These are phyloP conservation scores for Talaromyces ruber DNA, from an alignment of 495 filamentous ascomycete genomes.

Conservation along the genomic window DNA sequence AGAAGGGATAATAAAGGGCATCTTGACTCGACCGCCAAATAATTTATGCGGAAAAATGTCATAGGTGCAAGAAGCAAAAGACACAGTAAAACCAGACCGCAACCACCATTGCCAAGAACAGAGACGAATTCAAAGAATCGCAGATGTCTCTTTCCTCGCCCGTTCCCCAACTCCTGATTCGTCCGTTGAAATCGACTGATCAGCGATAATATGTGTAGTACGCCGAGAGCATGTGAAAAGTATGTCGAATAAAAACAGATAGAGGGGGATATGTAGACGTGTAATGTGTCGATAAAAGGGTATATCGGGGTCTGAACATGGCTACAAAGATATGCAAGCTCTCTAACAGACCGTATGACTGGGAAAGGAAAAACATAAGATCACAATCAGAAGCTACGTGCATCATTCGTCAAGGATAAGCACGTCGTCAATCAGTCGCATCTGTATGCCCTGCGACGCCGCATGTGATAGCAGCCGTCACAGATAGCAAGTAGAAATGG, in stretches of 20 bases:
- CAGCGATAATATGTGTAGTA: neutral
- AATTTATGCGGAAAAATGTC: neutral
- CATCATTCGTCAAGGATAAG: neutral
- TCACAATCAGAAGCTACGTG: neutral
- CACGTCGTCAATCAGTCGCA: neutral
- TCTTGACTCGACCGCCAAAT: neutral
- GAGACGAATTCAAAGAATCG: neutral
- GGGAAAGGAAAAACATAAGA: neutral
- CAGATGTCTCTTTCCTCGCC: neutral
- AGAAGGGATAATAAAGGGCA: neutral
- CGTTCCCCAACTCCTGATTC: neutral
- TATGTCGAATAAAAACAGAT: neutral
- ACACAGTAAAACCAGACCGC: neutral
- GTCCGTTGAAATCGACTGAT: neutral
- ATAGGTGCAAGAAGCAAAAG: neutral
- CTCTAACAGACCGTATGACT: neutral
- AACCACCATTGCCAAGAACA: neutral
- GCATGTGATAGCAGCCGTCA: neutral
- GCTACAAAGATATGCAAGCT: constrained; percentile 1
- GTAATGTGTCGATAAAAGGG: constrained; percentile 3
- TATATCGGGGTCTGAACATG: constrained; percentile 1
- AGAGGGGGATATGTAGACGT: neutral
- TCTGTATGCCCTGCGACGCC: neutral
- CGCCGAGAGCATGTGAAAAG: neutral
- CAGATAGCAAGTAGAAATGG: neutral